phyloP scores from a whole-genome alignment of 805 yeast genomes.

The Nakazawaea sp. region DNA sequence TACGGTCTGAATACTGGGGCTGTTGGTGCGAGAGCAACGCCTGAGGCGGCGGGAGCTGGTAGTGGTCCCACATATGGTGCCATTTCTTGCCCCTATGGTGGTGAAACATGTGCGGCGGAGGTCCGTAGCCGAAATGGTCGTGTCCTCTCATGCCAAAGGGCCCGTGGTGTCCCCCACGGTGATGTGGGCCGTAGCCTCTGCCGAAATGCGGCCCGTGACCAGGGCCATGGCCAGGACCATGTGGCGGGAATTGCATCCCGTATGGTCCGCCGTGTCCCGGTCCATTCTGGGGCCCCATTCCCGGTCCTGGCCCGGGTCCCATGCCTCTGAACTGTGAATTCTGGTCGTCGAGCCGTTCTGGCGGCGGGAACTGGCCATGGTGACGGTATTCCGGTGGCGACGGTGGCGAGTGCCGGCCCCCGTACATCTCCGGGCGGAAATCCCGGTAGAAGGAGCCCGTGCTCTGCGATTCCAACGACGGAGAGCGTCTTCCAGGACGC shows the following conservation, averaged over 20 bases:
- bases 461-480: conserved; percentile 5
- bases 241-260: neutral
- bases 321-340: neutral
- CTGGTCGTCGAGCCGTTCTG: too few relatives aligned
- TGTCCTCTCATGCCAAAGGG: too few relatives aligned
- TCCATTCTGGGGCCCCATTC: neutral
- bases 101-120: conserved; percentile 2
- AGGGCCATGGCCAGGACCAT: neutral
- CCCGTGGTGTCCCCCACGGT: too few relatives aligned
- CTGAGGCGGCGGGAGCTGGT: conserved; percentile 15
- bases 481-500: conserved; percentile 1
- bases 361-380: neutral
- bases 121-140: too few relatives aligned
- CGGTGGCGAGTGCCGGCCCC: neutral
- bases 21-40: conserved; percentile 7
- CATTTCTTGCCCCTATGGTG: conserved; percentile 11
- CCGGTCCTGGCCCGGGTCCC: neutral
- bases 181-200: neutral
- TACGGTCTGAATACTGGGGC: too few relatives aligned
- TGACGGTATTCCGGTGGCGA: neutral
- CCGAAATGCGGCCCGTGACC: neutral
- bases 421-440: conserved; percentile 4
- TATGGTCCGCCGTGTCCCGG: neutral
- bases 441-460: conserved; percentile 1
- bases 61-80: conserved; percentile 1